Evolutionary conservation across 2,329 filamentous ascomycete genomes (phyloP).

Genomic region (Geosmithia flava): DNA sequence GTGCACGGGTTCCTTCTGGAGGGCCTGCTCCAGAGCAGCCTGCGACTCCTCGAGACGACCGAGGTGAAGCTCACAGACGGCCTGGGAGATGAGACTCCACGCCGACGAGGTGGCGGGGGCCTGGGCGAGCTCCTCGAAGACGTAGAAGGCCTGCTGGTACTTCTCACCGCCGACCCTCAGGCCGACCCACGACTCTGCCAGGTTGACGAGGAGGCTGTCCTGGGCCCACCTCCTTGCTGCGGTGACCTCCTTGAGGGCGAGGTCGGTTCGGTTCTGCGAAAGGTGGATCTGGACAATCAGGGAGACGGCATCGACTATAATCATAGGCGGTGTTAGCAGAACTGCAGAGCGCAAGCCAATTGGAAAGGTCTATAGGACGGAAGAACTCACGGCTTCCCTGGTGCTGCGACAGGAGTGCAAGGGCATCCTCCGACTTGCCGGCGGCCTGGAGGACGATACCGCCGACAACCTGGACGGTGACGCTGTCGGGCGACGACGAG

Average conservation of each 20-base stretch:
- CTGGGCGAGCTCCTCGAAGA: conserved; percentile 91
- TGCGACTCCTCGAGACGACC: conserved; percentile 83
- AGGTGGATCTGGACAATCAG: conserved; percentile 88
- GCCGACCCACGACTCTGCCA: conserved; percentile 92
- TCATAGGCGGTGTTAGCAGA: background rate
- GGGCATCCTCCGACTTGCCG: conserved; percentile 74
- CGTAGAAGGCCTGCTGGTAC: conserved; percentile 95
- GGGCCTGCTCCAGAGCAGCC: conserved; percentile 67
- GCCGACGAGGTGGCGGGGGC: conserved; percentile 68
- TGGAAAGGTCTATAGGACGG: background rate
- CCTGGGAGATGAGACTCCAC: conserved; percentile 71
- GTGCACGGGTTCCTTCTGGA: conserved; percentile 60
- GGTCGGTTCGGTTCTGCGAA: conserved; percentile 79
- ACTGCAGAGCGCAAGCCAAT: background rate
- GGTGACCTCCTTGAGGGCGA: conserved; percentile 80
- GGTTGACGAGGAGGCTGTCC: conserved; percentile 83
- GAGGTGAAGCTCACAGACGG: conserved; percentile 82
- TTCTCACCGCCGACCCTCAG: conserved; percentile 83
- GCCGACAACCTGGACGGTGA: conserved; percentile 66
- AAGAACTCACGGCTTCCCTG: conserved; percentile 62
- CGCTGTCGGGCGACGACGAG: conserved; percentile 56
- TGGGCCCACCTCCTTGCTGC: conserved; percentile 88
- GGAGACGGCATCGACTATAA: conserved; percentile 61
- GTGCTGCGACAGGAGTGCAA: conserved; percentile 69
- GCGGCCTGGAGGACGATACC: conserved; percentile 73